Conservation (phyloP, 495 filamentous ascomycete genomes). For the Lichina pygmaea region DNA sequence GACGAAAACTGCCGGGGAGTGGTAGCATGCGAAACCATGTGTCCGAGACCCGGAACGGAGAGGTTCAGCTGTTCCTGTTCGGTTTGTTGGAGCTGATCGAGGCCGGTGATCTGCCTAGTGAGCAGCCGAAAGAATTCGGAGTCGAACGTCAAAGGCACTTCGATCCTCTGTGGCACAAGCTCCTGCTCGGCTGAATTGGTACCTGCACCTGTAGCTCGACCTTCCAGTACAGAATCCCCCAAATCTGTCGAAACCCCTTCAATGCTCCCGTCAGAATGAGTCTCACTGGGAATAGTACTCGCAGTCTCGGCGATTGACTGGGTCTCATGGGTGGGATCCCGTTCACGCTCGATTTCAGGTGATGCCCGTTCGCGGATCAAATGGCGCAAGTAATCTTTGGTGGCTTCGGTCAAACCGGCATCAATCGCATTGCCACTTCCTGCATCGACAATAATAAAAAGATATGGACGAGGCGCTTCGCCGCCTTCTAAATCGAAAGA, state of each 20-base stretch:
- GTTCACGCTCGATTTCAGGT: not conserved
- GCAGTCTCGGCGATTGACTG: not conserved
- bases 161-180: conserved; percentile 15
- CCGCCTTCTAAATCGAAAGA: not conserved
- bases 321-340: not conserved
- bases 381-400: not conserved
- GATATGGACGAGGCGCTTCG: not conserved
- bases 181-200: not conserved
- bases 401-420: not conserved
- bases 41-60: conserved; percentile 26
- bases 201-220: not conserved
- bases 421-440: not conserved
- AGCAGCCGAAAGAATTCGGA: conserved; percentile 40
- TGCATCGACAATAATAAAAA: not conserved
- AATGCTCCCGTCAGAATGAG: not conserved
- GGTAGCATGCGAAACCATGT: conserved; percentile 26
- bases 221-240: not conserved
- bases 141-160: conserved; percentile 39
- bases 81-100: conserved; percentile 28
- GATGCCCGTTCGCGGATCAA: not conserved
- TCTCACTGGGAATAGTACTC: not conserved
- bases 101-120: conserved; percentile 27
- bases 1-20: conserved; percentile 15
- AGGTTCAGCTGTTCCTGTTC: conserved; percentile 26
- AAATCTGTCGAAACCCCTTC: not conserved